These are phyloP conservation scores for Raffaelea ambrosiae DNA, from an alignment of 2,329 filamentous ascomycete genomes.

Conservation along the genomic window DNA sequence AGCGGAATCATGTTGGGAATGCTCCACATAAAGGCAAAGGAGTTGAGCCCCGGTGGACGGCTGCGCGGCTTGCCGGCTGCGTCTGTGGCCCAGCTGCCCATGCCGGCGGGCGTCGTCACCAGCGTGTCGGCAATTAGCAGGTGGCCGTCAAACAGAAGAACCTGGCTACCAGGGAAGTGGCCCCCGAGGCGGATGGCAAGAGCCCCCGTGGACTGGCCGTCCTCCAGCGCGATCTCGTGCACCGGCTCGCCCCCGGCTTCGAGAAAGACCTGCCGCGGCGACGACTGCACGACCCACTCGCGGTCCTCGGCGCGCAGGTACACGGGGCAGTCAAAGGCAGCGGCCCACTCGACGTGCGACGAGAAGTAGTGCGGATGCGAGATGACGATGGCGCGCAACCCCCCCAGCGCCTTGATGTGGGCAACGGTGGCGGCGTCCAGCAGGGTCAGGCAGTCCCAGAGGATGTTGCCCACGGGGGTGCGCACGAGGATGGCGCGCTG, in stretches of 20 bases:
- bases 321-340: constrained; percentile 59
- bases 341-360: constrained; percentile 66
- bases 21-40: constrained; percentile 68
- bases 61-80: constrained; percentile 25
- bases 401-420: constrained; percentile 50
- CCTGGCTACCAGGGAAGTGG: constrained; percentile 69
- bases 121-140: constrained; percentile 74
- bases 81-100: constrained; percentile 38
- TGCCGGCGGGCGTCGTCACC: constrained; percentile 55
- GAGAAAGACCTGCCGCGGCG: constrained; percentile 38
- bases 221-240: constrained; percentile 23
- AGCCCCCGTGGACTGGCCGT: constrained; percentile 28
- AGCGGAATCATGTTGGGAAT: constrained; percentile 70
- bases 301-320: constrained; percentile 59
- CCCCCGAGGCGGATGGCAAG: constrained; percentile 64
- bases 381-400: constrained; percentile 63
- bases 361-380: constrained; percentile 79
- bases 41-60: constrained; percentile 36
- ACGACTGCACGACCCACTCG: constrained; percentile 49
- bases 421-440: constrained; percentile 56
- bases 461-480: constrained; percentile 58
- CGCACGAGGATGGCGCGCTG: constrained; percentile 63
- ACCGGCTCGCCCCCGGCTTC: constrained; percentile 21
- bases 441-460: constrained; percentile 72
- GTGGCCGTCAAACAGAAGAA: constrained; percentile 51